Evolutionary conservation across 2,329 filamentous ascomycete genomes (phyloP).

Genomic region (Thelonectria blattea): DNA sequence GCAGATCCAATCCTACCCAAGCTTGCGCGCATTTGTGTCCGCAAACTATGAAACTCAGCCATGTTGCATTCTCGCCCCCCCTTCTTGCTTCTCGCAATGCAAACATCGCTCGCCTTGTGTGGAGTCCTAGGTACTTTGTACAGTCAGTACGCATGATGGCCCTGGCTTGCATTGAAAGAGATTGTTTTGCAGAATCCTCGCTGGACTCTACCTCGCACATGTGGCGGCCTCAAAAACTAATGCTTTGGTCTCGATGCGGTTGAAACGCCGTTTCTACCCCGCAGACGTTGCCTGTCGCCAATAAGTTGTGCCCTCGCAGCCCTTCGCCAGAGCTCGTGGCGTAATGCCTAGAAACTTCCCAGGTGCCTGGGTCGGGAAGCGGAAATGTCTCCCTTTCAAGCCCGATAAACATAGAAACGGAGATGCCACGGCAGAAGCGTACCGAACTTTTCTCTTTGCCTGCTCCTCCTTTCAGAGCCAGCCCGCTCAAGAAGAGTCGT

Average conservation of each 20-base stretch:
- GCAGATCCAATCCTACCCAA: constrained; percentile 11
- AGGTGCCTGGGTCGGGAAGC: constrained; percentile 19
- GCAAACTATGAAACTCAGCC: constrained; percentile 16
- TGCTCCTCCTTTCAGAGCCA: constrained; percentile 25
- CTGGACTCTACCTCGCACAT: neutral
- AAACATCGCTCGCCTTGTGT: neutral
- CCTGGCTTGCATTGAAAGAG: neutral
- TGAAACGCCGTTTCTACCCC: constrained; percentile 30
- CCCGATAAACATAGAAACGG: constrained; percentile 16
- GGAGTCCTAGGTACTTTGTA: too few species aligned
- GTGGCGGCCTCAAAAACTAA: too few species aligned
- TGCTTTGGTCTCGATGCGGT: neutral
- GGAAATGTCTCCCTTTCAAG: constrained; percentile 19
- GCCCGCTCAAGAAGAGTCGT: neutral
- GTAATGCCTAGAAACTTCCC: constrained; percentile 13
- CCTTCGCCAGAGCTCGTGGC: neutral
- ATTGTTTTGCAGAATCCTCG: neutral
- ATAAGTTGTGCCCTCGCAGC: constrained; percentile 8
- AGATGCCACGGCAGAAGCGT: constrained; percentile 9
- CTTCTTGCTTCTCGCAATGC: constrained; percentile 8
- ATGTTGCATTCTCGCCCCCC: constrained; percentile 17
- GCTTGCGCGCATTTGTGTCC: constrained; percentile 13
- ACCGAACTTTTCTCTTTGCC: too few species aligned
- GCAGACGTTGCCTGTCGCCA: constrained; percentile 12
- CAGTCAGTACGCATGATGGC: too few species aligned